Evolutionary conservation across 163 green algal species (phyloP), one percentile per base, ranked within the genome.

Genomic region (Chlamydomonas reinhardtii): DNA sequence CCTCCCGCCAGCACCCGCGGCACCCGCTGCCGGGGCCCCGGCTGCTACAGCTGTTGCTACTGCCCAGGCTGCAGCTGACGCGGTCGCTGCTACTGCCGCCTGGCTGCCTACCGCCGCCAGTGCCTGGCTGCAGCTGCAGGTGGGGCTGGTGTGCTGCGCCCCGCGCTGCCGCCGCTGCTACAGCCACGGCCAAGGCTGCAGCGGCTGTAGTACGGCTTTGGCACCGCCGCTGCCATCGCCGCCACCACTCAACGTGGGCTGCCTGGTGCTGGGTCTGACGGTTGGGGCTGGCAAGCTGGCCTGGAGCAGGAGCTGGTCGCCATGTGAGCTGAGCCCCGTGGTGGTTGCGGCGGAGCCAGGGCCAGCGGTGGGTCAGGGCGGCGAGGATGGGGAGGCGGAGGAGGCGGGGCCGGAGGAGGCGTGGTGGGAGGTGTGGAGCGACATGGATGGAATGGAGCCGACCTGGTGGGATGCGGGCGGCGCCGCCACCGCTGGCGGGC

Each of bases 391-490:
- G 22, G 61, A 2, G 54, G 61, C 54, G 31, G 12, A 2, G 31
- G 76, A 25, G 15, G 29, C 29, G 62, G 59, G 14, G 35, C 35
- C n/a, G 34, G 34, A 3, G 12, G 61, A 32, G 76, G 61, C 35
- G 27, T 20, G 52, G n/a, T 85, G 78, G 66, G 78, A 76, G 66
- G 48, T 43, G n/a, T 76, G 66, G 78, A 71, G 78, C 48, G 66
- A 68, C 11, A 24, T 85, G 78, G 27, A 24, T 12, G 78, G 78
- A 0, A 19, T 70, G 48, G 78, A 71, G 78, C 14, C 78, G 6
- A 59, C 52, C 15, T 85, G 79, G 79, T 85, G 79, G 79, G 68
- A 85, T 70, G 56, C 31, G 48, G 79, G 79, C 31, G 56, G 78
- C 24, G 78, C 52, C 31, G 20, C 73, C 29, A 59, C 79, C 32